A percentile compares a stretch with the other conserved stretches of the same genome.
These are phyloP conservation scores for Magnolia kwangsiensis DNA, from an alignment of 164 flowering plant genomes.

Conservation along the genomic window DNA sequence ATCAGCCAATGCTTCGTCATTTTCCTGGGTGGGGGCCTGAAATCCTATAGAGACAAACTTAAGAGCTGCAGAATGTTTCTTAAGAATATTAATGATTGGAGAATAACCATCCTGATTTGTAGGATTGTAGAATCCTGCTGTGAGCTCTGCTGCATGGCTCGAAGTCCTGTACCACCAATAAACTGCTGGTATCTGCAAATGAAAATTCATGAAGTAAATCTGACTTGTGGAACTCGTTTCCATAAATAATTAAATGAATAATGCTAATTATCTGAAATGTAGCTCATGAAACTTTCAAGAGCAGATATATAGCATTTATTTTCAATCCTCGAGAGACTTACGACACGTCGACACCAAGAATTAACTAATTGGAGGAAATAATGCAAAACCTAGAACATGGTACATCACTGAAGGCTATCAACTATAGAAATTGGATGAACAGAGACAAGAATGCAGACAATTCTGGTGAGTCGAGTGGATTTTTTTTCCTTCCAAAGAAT, in stretches of 20 bases:
- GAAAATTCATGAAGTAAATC: background rate
- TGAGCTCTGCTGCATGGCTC: conserved; percentile 94
- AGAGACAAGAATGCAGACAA: too few species aligned
- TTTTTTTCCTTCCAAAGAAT: background rate
- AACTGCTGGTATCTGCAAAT: conserved; percentile 74
- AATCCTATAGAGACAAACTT: conserved; percentile 53
- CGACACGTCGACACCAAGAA: too few species aligned
- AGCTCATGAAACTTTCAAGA: too few species aligned
- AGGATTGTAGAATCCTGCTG: conserved; percentile 82
- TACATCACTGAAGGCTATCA: too few species aligned
- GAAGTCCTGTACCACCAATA: conserved; percentile 93
- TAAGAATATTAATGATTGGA: conserved; percentile 52
- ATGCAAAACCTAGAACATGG: too few species aligned
- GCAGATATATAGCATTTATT: too few species aligned
- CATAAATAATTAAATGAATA: background rate
- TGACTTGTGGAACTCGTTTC: too few species aligned
- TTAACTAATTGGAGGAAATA: too few species aligned
- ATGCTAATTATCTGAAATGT: background rate
- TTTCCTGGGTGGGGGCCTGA: conserved; percentile 31
- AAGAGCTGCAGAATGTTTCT: conserved; percentile 53
- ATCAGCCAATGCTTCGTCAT: conserved; percentile 58
- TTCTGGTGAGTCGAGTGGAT: too few species aligned
- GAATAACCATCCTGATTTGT: conserved; percentile 80
- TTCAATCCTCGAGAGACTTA: too few species aligned
- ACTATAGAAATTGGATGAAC: too few species aligned